A percentile compares a stretch with the other conserved stretches of the same genome.
Conservation (phyloP, 1,284 basidiomycete genomes). For the Tetrapyrgos nigripes region DNA sequence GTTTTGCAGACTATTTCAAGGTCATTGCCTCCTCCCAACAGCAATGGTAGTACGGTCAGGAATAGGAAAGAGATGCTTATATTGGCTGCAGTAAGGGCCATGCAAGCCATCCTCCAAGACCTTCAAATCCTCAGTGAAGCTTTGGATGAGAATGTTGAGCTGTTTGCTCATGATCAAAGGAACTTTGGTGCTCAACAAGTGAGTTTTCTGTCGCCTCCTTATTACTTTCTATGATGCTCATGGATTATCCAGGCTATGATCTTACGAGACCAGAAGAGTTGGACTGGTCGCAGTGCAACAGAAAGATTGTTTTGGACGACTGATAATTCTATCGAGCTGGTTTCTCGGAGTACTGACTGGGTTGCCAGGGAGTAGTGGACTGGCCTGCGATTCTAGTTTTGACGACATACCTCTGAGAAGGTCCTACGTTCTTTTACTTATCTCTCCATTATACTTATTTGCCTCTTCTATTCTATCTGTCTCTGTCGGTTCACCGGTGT, state of each 20-base stretch:
- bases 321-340: constrained; percentile 85
- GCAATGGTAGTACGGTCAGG: constrained; percentile 52
- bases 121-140: constrained; percentile 86
- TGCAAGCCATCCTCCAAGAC: constrained; percentile 85
- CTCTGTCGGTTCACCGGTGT: not conserved
- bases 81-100: constrained; percentile 73
- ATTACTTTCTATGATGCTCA: constrained; percentile 13
- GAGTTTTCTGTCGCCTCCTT: constrained; percentile 27
- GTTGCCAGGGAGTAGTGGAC: constrained; percentile 67
- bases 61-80: constrained; percentile 80
- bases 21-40: constrained; percentile 61
- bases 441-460: not conserved
- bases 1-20: constrained; percentile 83
- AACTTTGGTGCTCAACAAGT: constrained; percentile 96
- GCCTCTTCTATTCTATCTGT: not conserved
- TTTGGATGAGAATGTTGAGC: constrained; percentile 86
- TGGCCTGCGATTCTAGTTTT: not conserved
- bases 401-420: not conserved
- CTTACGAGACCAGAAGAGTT: constrained; percentile 89
- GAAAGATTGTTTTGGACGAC: constrained; percentile 90
- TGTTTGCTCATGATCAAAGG: constrained; percentile 89
- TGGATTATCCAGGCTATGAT: constrained; percentile 78
- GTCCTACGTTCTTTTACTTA: not conserved
- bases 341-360: constrained; percentile 84
- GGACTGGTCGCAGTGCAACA: constrained; percentile 87